Conservation (phyloP, 257 asterid species). For the Vinca minor region DNA sequence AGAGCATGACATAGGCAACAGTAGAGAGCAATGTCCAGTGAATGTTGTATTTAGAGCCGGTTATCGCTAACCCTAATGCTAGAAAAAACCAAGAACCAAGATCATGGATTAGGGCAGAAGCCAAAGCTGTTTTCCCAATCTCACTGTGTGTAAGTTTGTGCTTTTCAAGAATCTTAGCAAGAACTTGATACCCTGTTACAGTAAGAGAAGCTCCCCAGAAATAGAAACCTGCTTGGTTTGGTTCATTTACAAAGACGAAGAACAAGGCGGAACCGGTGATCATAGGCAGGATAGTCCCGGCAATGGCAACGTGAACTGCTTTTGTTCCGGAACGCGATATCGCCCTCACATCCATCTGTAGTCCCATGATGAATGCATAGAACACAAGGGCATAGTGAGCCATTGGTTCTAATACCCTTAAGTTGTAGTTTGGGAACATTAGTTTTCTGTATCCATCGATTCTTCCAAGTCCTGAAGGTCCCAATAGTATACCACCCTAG, state of each 20-base stretch:
- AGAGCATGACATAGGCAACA: slow-evolving; percentile 23
- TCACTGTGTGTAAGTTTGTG: slow-evolving; percentile 65
- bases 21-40: slow-evolving; percentile 48
- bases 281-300: slow-evolving; percentile 57
- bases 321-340: slow-evolving; percentile 46
- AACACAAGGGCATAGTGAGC: slow-evolving; percentile 62
- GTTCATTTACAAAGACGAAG: slow-evolving; percentile 20
- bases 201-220: slow-evolving; percentile 78
- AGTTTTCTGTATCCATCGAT: slow-evolving; percentile 21
- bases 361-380: slow-evolving; percentile 68
- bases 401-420: slow-evolving; percentile 66
- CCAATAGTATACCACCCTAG: slow-evolving; percentile 73
- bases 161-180: slow-evolving; percentile 46
- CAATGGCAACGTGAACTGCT: slow-evolving; percentile 41
- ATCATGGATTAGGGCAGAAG: slow-evolving; percentile 51
- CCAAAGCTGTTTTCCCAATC: slow-evolving; percentile 55
- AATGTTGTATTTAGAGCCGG: slow-evolving; percentile 20
- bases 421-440: slow-evolving; percentile 56
- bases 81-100: slow-evolving; percentile 55
- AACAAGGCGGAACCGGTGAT: slow-evolving; percentile 35
- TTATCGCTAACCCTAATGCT: slow-evolving; percentile 35
- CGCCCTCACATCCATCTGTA: slow-evolving; percentile 56
- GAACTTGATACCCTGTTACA: slow-evolving; percentile 54
- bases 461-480: slow-evolving; percentile 69
- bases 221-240: slow-evolving; percentile 30